Evolutionary conservation across 192 early-diverging fungal genomes (phyloP), one percentile per base, ranked within the genome.

Genomic region (Phycomyces blakesleeanus): DNA sequence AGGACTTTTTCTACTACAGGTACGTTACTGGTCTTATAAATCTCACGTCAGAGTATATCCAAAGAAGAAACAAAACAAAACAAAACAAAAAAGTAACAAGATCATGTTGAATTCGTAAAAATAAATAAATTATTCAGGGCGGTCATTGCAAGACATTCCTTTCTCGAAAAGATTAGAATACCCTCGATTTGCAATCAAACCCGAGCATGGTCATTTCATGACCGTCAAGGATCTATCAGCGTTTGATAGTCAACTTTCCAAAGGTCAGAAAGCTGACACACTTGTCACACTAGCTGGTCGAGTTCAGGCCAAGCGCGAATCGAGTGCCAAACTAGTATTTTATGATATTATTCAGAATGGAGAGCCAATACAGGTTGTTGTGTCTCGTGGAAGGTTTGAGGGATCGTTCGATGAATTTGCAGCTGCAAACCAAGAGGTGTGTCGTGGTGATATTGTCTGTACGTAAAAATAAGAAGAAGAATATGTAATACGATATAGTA

Each of bases 291-390:
- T n/a, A 68, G 76, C 73, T 69, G 90, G 89, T 9, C 81, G 90
- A n/a, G 74, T 94, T 21, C 59, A 67, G 15, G 83, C 80, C 7
- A 83, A 83, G 61, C 78, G 92, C 15, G 88, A 87, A 29, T 86
- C 90, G 11, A 85, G 87, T 59, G 73, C 81, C 61, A 89, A 86
- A 50, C 80, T 92, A 41, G 72, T 89, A 7, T 94, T 92, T 75
- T 79, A 84, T 50, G 90, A 90, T 70, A 26, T 94, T 25, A 68
- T 76, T 26, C 81, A 87, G 22, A 80, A 87, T 61, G 79, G 81
- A 4, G 63, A 80, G 20, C 42, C 63, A 6, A 64, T 91, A 20
- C 92, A 94, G 51, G 80, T 91, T 3, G 83, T 92, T 11, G 75
- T 80, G 20, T 90, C 85, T 20, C 73, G 79, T 42, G 67, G 67